Percentiles rank a stretch among this genome's conserved stretches.
Evolutionary conservation across 1,284 basidiomycete genomes (phyloP).

Genomic region (Takashimella koratensis): DNA sequence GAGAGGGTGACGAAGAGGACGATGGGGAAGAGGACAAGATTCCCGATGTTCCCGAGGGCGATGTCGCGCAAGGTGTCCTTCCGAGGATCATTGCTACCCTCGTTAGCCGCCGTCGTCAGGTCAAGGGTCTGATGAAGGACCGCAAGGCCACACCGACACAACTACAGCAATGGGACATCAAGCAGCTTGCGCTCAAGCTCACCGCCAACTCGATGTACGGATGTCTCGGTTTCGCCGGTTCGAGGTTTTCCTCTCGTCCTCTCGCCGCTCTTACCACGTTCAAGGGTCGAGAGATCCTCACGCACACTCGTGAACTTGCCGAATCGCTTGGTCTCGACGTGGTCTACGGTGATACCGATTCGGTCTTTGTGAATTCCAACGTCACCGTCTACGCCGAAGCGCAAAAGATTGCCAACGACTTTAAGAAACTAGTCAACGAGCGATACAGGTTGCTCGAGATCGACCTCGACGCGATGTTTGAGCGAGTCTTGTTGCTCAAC

Average conservation of each 20-base stretch:
- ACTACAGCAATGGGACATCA: constrained; percentile 90
- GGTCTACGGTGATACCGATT: constrained; percentile 98
- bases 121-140: constrained; percentile 96
- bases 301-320: constrained; percentile 86
- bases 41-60: constrained; percentile 76
- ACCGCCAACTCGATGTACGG: constrained; percentile 99
- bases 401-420: constrained; percentile 81
- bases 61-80: constrained; percentile 78
- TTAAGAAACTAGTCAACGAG: constrained; percentile 96
- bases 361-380: constrained; percentile 97
- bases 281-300: constrained; percentile 97
- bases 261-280: constrained; percentile 94
- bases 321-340: constrained; percentile 88
- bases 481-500: constrained; percentile 86
- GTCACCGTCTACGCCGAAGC: constrained; percentile 83
- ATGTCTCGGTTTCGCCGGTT: constrained; percentile 96
- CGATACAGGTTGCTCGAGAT: constrained; percentile 94
- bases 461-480: constrained; percentile 91
- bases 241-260: constrained; percentile 93
- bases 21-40: constrained; percentile 73
- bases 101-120: constrained; percentile 81
- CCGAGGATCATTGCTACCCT: constrained; percentile 94
- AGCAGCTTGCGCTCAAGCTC: constrained; percentile 94
- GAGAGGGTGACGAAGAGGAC: constrained; percentile 55
- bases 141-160: constrained; percentile 70